These are phyloP conservation scores for Beauveria asiatica DNA, from an alignment of 2,329 filamentous ascomycete genomes.

Conservation along the genomic window DNA sequence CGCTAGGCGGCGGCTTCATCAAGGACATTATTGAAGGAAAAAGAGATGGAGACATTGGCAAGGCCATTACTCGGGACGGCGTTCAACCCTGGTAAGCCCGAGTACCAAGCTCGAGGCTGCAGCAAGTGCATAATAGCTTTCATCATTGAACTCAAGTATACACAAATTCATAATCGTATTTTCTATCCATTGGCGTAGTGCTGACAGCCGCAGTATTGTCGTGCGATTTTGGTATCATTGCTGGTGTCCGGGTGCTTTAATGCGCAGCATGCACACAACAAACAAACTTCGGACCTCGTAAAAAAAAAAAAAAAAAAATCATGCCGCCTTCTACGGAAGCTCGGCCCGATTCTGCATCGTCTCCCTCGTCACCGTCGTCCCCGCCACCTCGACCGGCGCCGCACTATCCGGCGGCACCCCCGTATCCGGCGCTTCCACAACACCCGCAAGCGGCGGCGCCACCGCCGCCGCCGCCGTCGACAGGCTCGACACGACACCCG, in stretches of 20 bases:
- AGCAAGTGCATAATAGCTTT: neutral
- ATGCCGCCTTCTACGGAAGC: neutral
- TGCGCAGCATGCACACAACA: neutral
- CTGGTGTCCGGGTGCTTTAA: neutral
- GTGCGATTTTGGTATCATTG: neutral
- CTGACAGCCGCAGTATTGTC: neutral
- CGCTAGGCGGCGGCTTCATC: slow-evolving; percentile 30
- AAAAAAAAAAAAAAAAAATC: neutral
- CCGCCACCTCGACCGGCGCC: slow-evolving; percentile 5
- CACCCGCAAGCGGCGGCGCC: neutral
- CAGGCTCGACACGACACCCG: neutral
- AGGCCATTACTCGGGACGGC: slow-evolving; percentile 19
- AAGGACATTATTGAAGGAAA: slow-evolving; percentile 31
- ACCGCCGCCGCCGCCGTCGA: neutral
- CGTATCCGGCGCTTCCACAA: slow-evolving; percentile 4
- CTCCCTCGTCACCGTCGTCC: slow-evolving; percentile 1
- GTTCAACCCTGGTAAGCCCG: slow-evolving; percentile 6
- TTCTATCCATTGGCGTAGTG: neutral
- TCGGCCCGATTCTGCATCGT: slow-evolving; percentile 3
- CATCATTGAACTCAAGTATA: too few species aligned
- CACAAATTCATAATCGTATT: neutral
- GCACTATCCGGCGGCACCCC: neutral
- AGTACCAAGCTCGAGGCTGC: neutral
- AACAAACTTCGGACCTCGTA: neutral
- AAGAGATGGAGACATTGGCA: slow-evolving; percentile 32